Evolutionary conservation across 2,329 filamentous ascomycete genomes (phyloP), one percentile per base, ranked within the genome.

Genomic region (Sclerotinia minor): DNA sequence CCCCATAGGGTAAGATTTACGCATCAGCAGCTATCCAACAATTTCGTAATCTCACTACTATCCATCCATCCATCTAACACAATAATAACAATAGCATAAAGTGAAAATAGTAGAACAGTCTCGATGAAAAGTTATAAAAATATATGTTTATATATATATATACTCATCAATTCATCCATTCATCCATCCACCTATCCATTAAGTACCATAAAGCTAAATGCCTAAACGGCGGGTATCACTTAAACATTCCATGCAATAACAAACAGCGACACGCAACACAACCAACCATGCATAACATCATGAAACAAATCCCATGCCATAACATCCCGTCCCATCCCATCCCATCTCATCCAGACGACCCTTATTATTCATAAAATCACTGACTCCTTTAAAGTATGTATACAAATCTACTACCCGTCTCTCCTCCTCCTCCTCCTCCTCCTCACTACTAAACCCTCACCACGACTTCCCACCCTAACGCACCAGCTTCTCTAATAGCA

Each of bases 401-500:
- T 57, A n/a, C 41, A 38, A 24, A 41, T 57, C 26, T 15, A 13
- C 24, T 26, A 21, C 2, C 52, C 49, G 53, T 24, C 24, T n/a
- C n/a, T n/a, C n/a, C n/a, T n/a, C n/a, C n/a, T n/a, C n/a, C n/a
- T n/a, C n/a, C n/a, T n/a, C n/a, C n/a, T n/a, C n/a, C n/a, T 53
- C 24, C 9, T 26, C 21, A 29, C 26, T n/a, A 24, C 21, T 61
- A 29, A 26, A 59, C 57, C 65, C 74, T 72, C n/a, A 76, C 45
- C 53, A 76, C 65, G 49, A 75, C 72, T 38, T 68, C 69, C 81
- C 91, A 88, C 2, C 86, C 88, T 68, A 92, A 76, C 3, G 88
- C 90, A 6, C 87, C 87, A 0, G 90, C 90, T 79, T 94, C 90
- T 24, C 91, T 83, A 54, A 94, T 85, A 52, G 89, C 89, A 77